Evolutionary conservation across 1,284 basidiomycete species (phyloP).

Genomic region (Peniophora sp.): DNA sequence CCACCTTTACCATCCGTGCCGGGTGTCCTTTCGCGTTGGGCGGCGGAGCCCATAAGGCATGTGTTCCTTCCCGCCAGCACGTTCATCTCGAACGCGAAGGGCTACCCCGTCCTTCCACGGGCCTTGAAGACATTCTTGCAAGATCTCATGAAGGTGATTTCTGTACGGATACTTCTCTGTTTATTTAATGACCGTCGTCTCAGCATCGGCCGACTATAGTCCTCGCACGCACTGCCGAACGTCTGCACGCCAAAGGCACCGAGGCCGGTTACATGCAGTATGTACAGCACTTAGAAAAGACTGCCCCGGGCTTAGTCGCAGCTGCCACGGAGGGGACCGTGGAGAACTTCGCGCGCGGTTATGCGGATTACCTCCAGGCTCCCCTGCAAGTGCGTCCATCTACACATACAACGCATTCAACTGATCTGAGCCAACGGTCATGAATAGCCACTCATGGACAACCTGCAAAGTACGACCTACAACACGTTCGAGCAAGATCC

Average conservation of each 20-base stretch:
- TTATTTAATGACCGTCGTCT: not conserved
- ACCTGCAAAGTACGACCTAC: constrained; percentile 91
- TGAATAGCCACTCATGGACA: constrained; percentile 88
- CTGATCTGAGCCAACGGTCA: not conserved
- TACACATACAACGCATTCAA: not conserved
- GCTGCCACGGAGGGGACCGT: constrained; percentile 60
- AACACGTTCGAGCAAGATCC: constrained; percentile 98
- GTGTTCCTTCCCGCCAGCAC: constrained; percentile 85
- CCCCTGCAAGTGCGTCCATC: constrained; percentile 67
- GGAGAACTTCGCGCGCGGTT: constrained; percentile 86
- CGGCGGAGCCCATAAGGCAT: constrained; percentile 84
- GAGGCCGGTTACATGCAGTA: constrained; percentile 90
- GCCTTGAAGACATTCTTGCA: constrained; percentile 84
- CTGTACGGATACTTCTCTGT: constrained; percentile 2
- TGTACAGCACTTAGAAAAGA: constrained; percentile 74
- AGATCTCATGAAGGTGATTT: constrained; percentile 75
- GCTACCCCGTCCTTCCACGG: constrained; percentile 95
- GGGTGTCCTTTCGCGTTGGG: constrained; percentile 77
- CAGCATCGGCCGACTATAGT: constrained; percentile 81
- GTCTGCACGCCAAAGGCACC: constrained; percentile 73
- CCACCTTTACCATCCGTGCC: constrained; percentile 76
- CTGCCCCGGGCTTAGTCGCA: constrained; percentile 55
- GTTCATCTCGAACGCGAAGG: constrained; percentile 95
- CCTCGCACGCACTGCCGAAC: constrained; percentile 58
- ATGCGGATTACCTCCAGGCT: constrained; percentile 93